Evolutionary conservation across 2,329 filamentous ascomycete genomes (phyloP).

Genomic region (Fusarium sp.): DNA sequence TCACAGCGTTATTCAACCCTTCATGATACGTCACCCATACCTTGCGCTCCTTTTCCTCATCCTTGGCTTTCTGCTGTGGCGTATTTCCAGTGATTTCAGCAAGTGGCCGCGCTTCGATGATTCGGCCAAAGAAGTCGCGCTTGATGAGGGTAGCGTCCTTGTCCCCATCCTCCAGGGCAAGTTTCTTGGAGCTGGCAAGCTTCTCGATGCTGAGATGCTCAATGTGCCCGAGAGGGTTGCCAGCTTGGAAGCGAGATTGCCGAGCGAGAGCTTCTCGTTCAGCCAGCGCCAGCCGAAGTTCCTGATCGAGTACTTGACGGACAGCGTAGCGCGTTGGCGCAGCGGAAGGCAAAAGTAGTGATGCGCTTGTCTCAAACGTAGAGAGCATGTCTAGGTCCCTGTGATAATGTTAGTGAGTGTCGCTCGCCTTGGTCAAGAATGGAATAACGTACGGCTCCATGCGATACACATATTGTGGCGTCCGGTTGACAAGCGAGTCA

Average conservation of each 20-base stretch:
- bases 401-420: constrained; percentile 18
- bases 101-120: constrained; percentile 60
- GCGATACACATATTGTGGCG: constrained; percentile 82
- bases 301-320: constrained; percentile 90
- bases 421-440: neutral
- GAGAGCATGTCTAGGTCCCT: constrained; percentile 80
- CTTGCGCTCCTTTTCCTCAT: constrained; percentile 60
- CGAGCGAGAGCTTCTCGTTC: constrained; percentile 72
- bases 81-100: constrained; percentile 54
- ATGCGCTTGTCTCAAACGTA: constrained; percentile 73
- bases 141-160: constrained; percentile 61
- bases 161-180: constrained; percentile 45
- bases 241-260: constrained; percentile 70
- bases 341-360: constrained; percentile 64
- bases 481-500: constrained; percentile 66
- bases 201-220: constrained; percentile 50
- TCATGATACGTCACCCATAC: constrained; percentile 93
- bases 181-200: constrained; percentile 46
- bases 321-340: constrained; percentile 90
- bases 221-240: constrained; percentile 43
- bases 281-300: constrained; percentile 78
- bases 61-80: constrained; percentile 44
- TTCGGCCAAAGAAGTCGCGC: constrained; percentile 85
- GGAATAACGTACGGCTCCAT: constrained; percentile 83
- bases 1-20: constrained; percentile 89